These are phyloP conservation scores for Rhynchosporium graminicola DNA, from an alignment of 2,329 filamentous ascomycete genomes.

Conservation along the genomic window DNA sequence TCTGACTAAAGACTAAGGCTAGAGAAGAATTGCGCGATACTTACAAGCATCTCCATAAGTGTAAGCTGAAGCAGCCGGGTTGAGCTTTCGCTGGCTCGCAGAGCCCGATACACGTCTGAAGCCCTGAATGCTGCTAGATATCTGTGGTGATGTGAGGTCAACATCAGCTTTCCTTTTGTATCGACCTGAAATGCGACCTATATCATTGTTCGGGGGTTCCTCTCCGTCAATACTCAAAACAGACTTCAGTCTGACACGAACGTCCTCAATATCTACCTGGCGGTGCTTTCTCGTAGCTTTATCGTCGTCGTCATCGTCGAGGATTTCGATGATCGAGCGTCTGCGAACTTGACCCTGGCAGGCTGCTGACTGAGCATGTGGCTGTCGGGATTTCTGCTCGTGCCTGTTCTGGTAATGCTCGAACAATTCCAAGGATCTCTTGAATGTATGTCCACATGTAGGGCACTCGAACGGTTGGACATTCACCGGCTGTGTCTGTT, in stretches of 20 bases:
- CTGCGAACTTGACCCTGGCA: not conserved
- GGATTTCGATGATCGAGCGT: conserved; percentile 3
- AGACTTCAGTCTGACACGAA: not conserved
- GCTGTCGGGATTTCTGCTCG: not conserved
- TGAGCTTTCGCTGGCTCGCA: no score
- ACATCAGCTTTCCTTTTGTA: not conserved
- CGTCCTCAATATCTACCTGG: not conserved
- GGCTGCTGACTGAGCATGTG: not conserved
- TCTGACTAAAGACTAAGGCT: not conserved
- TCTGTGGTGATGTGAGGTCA: not conserved
- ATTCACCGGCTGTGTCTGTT: no score
- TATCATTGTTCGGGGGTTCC: not conserved
- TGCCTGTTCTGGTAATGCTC: conserved; percentile 8
- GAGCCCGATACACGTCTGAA: not conserved
- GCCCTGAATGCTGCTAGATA: not conserved
- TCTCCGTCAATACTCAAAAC: conserved; percentile 8
- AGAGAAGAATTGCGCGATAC: not conserved
- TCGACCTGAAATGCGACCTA: not conserved
- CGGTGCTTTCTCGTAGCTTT: not conserved
- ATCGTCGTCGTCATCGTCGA: conserved; percentile 1
- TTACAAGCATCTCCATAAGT: conserved; percentile 32
- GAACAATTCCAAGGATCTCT: not conserved
- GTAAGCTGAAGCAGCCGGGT: conserved; percentile 13
- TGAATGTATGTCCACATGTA: not conserved
- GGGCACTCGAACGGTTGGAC: conserved; percentile 1